A percentile compares a stretch with the other conserved stretches of the same genome.
Evolutionary conservation across 345 rosid genomes (phyloP).

Genomic region (Excoecaria cochinchinensis): DNA sequence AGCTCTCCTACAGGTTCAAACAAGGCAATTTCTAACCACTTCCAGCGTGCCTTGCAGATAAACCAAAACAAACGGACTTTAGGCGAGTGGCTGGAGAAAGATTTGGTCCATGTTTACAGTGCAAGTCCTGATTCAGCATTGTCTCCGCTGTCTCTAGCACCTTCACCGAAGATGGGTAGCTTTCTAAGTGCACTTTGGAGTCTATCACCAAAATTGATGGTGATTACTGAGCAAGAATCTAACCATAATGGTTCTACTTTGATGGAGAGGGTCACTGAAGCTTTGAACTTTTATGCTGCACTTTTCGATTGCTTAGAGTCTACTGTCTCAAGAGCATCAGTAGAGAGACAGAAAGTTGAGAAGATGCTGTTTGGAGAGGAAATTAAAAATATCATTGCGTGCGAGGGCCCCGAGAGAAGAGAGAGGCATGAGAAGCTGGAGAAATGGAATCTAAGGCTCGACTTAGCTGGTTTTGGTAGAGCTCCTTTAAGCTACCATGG

Average conservation of each 20-base stretch:
- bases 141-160: conserved; percentile 43
- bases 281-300: conserved; percentile 61
- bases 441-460: conserved; percentile 64
- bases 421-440: conserved; percentile 75
- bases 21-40: conserved; percentile 28
- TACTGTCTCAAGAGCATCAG: conserved; percentile 45
- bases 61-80: conserved; percentile 41
- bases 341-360: conserved; percentile 64
- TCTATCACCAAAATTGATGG: conserved; percentile 65
- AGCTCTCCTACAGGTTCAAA: conserved; percentile 42
- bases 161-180: conserved; percentile 46
- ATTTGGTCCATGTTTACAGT: conserved; percentile 29
- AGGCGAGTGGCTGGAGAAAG: conserved; percentile 81
- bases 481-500: conserved; percentile 65
- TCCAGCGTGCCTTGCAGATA: conserved; percentile 35
- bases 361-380: conserved; percentile 74
- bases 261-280: conserved; percentile 59
- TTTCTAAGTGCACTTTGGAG: conserved; percentile 53
- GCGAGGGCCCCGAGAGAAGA: conserved; percentile 62
- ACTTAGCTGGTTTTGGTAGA: conserved; percentile 55
- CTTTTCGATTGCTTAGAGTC: conserved; percentile 71
- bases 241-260: conserved; percentile 49
- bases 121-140: conserved; percentile 50
- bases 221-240: conserved; percentile 67
- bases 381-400: conserved; percentile 65